Evolutionary conservation across 1,284 basidiomycete species (phyloP), one percentile per base, ranked within the genome.

Genomic region (Marasmius fiardii): DNA sequence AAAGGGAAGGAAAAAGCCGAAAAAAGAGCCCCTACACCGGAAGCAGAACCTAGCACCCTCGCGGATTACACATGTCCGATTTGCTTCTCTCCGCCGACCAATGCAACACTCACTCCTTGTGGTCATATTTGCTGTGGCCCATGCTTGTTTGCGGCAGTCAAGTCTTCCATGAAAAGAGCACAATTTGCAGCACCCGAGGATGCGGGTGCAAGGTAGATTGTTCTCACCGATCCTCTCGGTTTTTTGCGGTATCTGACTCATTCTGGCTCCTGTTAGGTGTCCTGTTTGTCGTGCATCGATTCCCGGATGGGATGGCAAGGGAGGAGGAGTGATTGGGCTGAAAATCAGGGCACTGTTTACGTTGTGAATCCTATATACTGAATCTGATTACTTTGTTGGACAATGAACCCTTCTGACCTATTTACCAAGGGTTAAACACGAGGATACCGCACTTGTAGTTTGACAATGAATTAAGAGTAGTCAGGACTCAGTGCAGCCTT

Each of bases 101-200:
- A 88, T 58, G 86, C 90, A 20, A 88, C 87, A 0, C 68, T 91
- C 53, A 90, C 88, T 0, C 88, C 86, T 0, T 92, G 89, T 61
- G 89, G 89, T 0, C 89, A 92, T 60, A 77, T 92, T 44, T 82
- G 83, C 59, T 92, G 89, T 61, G 90, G 88, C 1, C 73, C 80
- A 24, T 92, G 89, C 67, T 75, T 92, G 6, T 92, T 90, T 61
- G 82, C 81, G 0, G 85, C 89, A 0, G 80, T 92, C 43, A 85
- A 84, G 61, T 78, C 85, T 2, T 80, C 82, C 4, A 68, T 84
- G 45, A 71, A 79, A 59, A 80, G 86, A 31, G 76, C 74, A 12
- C 71, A 73, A 57, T 64, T 71, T 56, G 20, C 52, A 37, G 47
- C 21, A 10, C 23, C 23, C 21, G 72, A 75, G 20, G 68, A 70